Evolutionary conservation across 495 filamentous ascomycete species (phyloP), one percentile per base, ranked within the genome.

Genomic region (Aspergillus funiculosus): DNA sequence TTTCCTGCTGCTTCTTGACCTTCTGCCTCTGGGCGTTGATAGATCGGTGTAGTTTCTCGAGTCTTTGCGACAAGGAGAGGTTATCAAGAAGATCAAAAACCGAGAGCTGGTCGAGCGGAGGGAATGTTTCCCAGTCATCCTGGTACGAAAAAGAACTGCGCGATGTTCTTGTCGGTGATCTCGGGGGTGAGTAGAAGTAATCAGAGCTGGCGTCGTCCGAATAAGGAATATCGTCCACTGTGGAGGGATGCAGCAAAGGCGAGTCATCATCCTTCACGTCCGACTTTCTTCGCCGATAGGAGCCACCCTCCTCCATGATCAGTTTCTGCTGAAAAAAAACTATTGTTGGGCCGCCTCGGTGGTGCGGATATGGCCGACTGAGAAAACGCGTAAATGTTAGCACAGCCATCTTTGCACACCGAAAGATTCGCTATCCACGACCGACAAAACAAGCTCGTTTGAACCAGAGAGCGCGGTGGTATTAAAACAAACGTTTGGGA

Each of bases 41-140:
- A 13, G 82, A 80, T 49, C 73, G 83, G 52, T 95, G 89, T 52
- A 95, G 74, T 66, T 85, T 87, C 64, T 98, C 92, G 17, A 98
- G 71, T 43, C 87, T 83, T 52, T 90, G 83, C 1, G 89, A 82
- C 35, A 98, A 76, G 0, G 92, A 86, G 52, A 98, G 81, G 58
- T 94, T 95, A 64, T 96, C 94, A 39, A 98, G 77, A 15, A 97
- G 71, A 59, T 98, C 92, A 50, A 97, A 89, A 30, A 96, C 78
- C 17, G 86, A 91, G 46, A 97, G 72, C 42, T 87, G 84, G 58
- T 98, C 92, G n/a, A 95, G 69, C 4, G 92, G 88, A 13, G 92
- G 87, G 34, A 85, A 82, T 0, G 81, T 77, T 50, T 91, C 87
- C 86, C 86, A 91, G 61, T 94, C 89, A 58, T 96, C 88, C 43